Base-by-base conservation (phyloP, 1,284 basidiomycete genomes). In the Veloboletus limbatus region DNA sequence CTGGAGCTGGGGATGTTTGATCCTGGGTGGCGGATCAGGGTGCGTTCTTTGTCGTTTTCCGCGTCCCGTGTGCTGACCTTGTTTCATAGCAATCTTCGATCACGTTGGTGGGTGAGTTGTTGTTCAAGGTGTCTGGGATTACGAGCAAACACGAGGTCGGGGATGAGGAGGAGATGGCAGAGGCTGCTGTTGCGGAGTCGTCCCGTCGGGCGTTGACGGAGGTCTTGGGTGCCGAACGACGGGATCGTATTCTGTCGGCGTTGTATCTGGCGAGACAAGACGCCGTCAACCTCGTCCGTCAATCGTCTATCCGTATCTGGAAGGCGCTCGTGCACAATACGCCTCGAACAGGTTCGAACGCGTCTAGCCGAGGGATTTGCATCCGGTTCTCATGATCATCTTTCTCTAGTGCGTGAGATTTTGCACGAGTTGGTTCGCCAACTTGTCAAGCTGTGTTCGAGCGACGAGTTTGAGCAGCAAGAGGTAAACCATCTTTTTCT, bases 41-140 rank as follows among this genome's bases (percentile, higher is more conserved):
- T 96, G 67, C 45, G 84, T 71, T 41, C 13, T 7, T 17, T 30
- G 35, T 36, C 14, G 13, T 42, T 24, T 24, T 1, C 20, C n/a
- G 27, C 25, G 11, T 16, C 16, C 18, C 10, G 14, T 49, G 14
- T 6, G 24, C 9, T 49, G 34, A 39, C 14, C 10, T 4, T 2
- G 18, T 31, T 16, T 13, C 14, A 1, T 54, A 93, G 88, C 87
- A 93, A 81, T 90, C 92, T 0, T 98, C 95, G 18, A 89, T 99
- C 61, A 93, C 95, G 13, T 82, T 99, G 54, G 89, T 97, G 30
- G 95, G 95, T 58, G 97, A 99, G 66, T 73, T 99, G 6, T 73
- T 99, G 21, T 99, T 98, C 88, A 92, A 95, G 63, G 86, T 99
- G n/a, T 92, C 95, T 16, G 97, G 97, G 48, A 97, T 99, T 63